Evolutionary conservation across 2,329 filamentous ascomycete genomes (phyloP).

Genomic region (Rutstroemia sydowiana): DNA sequence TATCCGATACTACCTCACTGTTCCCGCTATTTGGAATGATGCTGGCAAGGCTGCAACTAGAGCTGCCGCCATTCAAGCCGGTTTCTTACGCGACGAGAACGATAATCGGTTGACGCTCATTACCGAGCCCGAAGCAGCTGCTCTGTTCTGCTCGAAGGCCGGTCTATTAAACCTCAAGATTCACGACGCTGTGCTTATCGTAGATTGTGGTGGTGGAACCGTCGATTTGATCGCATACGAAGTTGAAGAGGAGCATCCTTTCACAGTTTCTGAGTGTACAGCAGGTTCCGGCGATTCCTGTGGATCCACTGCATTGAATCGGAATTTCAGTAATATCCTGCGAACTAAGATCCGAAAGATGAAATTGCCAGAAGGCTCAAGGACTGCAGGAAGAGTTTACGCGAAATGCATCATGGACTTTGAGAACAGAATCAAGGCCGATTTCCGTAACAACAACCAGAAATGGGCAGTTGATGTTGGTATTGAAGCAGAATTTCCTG

Average conservation of each 20-base stretch:
- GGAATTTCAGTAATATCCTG: conserved; percentile 97
- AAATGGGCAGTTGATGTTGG: conserved; percentile 99
- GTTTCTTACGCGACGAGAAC: conserved; percentile 93
- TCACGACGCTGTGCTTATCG: conserved; percentile 96
- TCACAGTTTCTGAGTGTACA: conserved; percentile 94
- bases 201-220: conserved; percentile 96
- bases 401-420: conserved; percentile 99
- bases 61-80: conserved; percentile 92
- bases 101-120: conserved; percentile 93
- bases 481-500: conserved; percentile 96
- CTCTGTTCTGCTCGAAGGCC: conserved; percentile 96
- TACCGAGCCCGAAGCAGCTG: conserved; percentile 93
- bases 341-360: conserved; percentile 98
- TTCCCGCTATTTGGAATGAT: conserved; percentile 99
- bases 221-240: conserved; percentile 99
- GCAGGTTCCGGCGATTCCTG: conserved; percentile 96
- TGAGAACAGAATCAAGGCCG: conserved; percentile 98
- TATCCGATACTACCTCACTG: conserved; percentile 94
- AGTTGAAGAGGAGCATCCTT: conserved; percentile 94
- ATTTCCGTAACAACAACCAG: conserved; percentile 98
- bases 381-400: conserved; percentile 95
- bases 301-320: conserved; percentile 94
- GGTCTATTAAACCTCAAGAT: conserved; percentile 93
- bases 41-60: conserved; percentile 95
- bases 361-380: conserved; percentile 95